A percentile compares a stretch with the other conserved stretches of the same genome.
These are phyloP conservation scores for Parasitella parasitica DNA, from an alignment of 371 early-diverging fungal genomes.

Conservation along the genomic window DNA sequence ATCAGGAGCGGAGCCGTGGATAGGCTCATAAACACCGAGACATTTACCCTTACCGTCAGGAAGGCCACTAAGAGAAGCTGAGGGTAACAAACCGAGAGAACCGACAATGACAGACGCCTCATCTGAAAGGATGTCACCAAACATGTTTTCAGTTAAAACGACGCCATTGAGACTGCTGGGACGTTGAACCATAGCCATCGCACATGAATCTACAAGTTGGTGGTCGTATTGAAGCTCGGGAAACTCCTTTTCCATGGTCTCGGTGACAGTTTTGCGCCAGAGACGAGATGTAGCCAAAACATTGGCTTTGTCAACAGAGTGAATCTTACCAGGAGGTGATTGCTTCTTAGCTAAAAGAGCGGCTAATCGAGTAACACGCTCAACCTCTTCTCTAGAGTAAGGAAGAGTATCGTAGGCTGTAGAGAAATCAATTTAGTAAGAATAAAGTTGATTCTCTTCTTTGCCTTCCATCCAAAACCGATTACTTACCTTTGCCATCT, in stretches of 20 bases:
- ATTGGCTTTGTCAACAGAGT: constrained; percentile 97
- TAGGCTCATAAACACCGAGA: constrained; percentile 95
- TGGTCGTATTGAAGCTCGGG: constrained; percentile 81
- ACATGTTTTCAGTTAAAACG: constrained; percentile 97
- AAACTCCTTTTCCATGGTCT: constrained; percentile 83
- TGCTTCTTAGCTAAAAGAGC: constrained; percentile 77
- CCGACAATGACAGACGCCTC: constrained; percentile 94
- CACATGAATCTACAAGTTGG: constrained; percentile 93
- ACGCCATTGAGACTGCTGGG: constrained; percentile 91
- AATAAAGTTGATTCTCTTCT: not conserved
- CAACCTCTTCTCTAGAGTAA: constrained; percentile 87
- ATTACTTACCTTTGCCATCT: constrained; percentile 61
- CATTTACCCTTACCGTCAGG: constrained; percentile 72
- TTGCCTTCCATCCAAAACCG: not conserved
- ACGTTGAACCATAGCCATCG: constrained; percentile 94
- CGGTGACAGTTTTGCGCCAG: constrained; percentile 91
- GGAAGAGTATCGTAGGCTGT: constrained; percentile 87
- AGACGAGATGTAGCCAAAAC: constrained; percentile 96
- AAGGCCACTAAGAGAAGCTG: constrained; percentile 86
- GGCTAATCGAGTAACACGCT: constrained; percentile 92
- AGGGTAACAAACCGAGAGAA: constrained; percentile 90
- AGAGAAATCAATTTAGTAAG: not conserved
- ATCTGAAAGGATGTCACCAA: constrained; percentile 96
- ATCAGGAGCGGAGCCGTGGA: constrained; percentile 98
- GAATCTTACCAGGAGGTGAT: constrained; percentile 82